Evolutionary conservation across 2,329 filamentous ascomycete genomes (phyloP), one percentile per base, ranked within the genome.

Genomic region (Colletotrichum viniferum): DNA sequence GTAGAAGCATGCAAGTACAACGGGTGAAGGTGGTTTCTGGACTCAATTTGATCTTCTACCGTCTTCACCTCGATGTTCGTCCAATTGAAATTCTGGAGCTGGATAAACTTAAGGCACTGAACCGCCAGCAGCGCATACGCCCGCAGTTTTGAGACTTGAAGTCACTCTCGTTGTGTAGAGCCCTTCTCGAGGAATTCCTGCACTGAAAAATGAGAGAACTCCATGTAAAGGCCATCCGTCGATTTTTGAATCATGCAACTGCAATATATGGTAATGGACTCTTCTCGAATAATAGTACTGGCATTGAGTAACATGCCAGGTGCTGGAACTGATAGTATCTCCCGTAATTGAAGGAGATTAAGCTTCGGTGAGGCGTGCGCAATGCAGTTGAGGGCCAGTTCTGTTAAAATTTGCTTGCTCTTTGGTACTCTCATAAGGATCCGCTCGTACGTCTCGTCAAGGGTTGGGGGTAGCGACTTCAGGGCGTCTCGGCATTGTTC

Each of bases 181-280:
- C 0, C 24, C 10, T 56, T 68, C 9, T 34, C 32, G 0, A 73
- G 64, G 1, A 48, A 74, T 3, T 74, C 72, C 14, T 21, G 60
- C 1, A 74, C 72, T 5, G 67, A 52, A 38, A 71, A 71, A n/a
- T 74, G 72, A 7, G 72, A 34, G 2, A 74, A 74, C 2, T 74
- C 67, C 1, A 74, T 5, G 1, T 5, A 21, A 0, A 13, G 1
- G 1, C 26, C 60, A 13, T 71, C 18, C 3, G 34, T 61, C 1
- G 72, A 71, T 3, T 61, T 71, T 4, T 60, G 60, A 4, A 71
- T 7, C 0, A 74, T 6, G 28, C 72, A 71, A 1, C 60, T 71
- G 5, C 67, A 74, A 9, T 55, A 52, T 4, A 10, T 10, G 1
- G 48, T 24, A 3, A 74, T 71, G 1, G 58, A 24, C 8, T 52